phyloP scores from a whole-genome alignment of 208 protist genomes.

The Vickermania ingenoplastis region DNA sequence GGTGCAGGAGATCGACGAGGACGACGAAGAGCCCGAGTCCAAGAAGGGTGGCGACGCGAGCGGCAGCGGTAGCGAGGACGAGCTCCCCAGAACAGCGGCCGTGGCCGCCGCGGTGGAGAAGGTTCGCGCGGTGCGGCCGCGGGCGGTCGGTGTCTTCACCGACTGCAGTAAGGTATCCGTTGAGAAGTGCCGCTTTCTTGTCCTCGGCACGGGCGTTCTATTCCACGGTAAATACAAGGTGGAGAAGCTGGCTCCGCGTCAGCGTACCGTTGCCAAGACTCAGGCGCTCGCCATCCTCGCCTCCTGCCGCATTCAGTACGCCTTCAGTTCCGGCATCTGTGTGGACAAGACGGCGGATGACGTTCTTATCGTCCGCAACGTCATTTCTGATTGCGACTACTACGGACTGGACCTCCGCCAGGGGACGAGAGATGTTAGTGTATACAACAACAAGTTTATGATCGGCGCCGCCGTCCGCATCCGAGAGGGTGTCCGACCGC shows the following conservation, averaged over 20 bases:
- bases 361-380: slow-evolving; percentile 38
- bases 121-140: slow-evolving; percentile 5
- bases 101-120: slow-evolving; percentile 7
- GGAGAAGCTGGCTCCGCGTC: slow-evolving; percentile 2
- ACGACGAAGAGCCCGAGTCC: neutral
- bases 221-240: slow-evolving; percentile 15
- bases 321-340: slow-evolving; percentile 47
- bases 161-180: slow-evolving; percentile 32
- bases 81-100: slow-evolving; percentile 10
- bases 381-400: slow-evolving; percentile 55
- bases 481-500: slow-evolving; percentile 30
- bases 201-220: slow-evolving; percentile 27
- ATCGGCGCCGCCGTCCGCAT: slow-evolving; percentile 43
- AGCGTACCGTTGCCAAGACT: slow-evolving; percentile 3
- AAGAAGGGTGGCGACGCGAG: neutral
- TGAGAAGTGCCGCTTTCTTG: slow-evolving; percentile 17
- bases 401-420: slow-evolving; percentile 67
- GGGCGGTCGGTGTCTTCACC: slow-evolving; percentile 36
- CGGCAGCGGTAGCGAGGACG: neutral
- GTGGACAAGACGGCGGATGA: slow-evolving; percentile 39
- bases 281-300: slow-evolving; percentile 8
- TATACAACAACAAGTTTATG: slow-evolving; percentile 57
- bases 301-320: slow-evolving; percentile 37
- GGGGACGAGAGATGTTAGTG: slow-evolving; percentile 23
- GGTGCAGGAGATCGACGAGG: neutral